Percentiles rank a stretch among this genome's conserved stretches.
These are phyloP conservation scores for Wickerhamomyces subpelliculosus DNA, from an alignment of 805 yeast genomes.

Conservation along the genomic window DNA sequence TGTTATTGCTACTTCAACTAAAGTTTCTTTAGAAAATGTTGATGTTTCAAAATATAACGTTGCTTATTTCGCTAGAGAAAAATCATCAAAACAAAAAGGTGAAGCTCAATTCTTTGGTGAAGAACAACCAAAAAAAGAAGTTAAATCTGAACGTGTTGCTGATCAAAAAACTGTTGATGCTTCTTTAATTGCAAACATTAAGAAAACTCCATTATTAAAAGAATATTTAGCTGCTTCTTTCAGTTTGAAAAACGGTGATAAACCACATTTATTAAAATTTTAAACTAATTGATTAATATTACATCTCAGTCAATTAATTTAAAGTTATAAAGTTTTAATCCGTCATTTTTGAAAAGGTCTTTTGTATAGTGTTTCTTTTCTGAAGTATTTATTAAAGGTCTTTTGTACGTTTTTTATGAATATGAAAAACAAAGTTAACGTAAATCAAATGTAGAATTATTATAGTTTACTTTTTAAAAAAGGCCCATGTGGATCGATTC, in stretches of 20 bases:
- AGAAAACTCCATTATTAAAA: conserved; percentile 94
- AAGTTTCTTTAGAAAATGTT: conserved; percentile 70
- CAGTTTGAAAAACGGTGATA: conserved; percentile 97
- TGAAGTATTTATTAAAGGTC: background rate
- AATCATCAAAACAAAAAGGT: conserved; percentile 76
- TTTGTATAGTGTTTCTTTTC: too few species aligned
- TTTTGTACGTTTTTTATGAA: background rate
- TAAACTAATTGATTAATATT: conserved; percentile 21
- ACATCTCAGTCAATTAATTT: too few species aligned
- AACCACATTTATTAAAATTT: conserved; percentile 96
- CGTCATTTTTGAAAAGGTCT: background rate
- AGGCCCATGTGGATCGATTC: too few species aligned
- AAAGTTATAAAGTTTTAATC: too few species aligned
- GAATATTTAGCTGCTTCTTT: conserved; percentile 94
- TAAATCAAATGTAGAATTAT: too few species aligned
- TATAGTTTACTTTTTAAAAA: too few species aligned
- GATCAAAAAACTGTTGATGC: conserved; percentile 97
- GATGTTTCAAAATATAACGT: conserved; percentile 88
- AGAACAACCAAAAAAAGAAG: conserved; percentile 71
- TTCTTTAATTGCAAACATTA: conserved; percentile 86
- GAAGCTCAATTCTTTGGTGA: conserved; percentile 89
- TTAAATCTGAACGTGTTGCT: conserved; percentile 89
- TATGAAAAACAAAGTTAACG: background rate
- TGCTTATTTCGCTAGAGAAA: conserved; percentile 95
- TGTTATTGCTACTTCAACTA: conserved; percentile 98